Conservation (phyloP, 2,329 filamentous ascomycete species). For the Pezicula carpinea region DNA sequence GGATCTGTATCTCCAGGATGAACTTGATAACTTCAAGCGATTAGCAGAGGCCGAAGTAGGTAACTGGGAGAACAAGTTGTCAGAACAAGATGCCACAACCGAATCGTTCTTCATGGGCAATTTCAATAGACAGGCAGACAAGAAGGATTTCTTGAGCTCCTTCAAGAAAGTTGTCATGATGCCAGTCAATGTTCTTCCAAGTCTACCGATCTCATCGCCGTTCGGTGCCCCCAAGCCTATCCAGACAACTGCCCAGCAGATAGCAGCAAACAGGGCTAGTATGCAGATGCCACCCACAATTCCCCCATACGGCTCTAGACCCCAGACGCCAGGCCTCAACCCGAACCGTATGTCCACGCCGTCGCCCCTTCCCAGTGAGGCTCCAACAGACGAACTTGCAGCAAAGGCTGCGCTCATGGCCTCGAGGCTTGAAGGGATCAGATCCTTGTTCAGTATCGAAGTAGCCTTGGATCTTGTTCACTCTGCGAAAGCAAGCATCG, state of each 20-base stretch:
- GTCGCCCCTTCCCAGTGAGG: slow-evolving; percentile 50
- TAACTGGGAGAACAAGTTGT: slow-evolving; percentile 87
- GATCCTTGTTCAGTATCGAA: slow-evolving; percentile 92
- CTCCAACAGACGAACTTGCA: slow-evolving; percentile 84
- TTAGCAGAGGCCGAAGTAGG: slow-evolving; percentile 73
- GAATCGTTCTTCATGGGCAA: slow-evolving; percentile 97
- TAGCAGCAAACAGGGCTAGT: slow-evolving; percentile 16
- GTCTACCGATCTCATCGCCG: slow-evolving; percentile 54
- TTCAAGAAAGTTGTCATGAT: slow-evolving; percentile 99
- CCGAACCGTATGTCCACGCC: slow-evolving; percentile 22
- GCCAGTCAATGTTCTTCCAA: slow-evolving; percentile 86
- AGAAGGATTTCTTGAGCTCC: slow-evolving; percentile 90
- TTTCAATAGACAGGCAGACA: slow-evolving; percentile 89
- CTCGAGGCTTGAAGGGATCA: slow-evolving; percentile 88
- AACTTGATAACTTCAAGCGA: slow-evolving; percentile 78
- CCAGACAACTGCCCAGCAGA: slow-evolving; percentile 13
- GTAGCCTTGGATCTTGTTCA: slow-evolving; percentile 88
- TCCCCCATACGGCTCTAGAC: slow-evolving; percentile 35
- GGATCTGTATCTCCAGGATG: slow-evolving; percentile 89
- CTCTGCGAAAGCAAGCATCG: slow-evolving; percentile 79
- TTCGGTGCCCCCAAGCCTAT: slow-evolving; percentile 42
- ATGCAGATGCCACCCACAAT: slow-evolving; percentile 23
- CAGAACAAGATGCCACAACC: slow-evolving; percentile 81
- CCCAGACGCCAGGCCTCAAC: slow-evolving; percentile 43
- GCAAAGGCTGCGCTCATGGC: slow-evolving; percentile 99